phyloP scores from a whole-genome alignment of 352 stramenopile genomes.

The Pythium dissotocum region DNA sequence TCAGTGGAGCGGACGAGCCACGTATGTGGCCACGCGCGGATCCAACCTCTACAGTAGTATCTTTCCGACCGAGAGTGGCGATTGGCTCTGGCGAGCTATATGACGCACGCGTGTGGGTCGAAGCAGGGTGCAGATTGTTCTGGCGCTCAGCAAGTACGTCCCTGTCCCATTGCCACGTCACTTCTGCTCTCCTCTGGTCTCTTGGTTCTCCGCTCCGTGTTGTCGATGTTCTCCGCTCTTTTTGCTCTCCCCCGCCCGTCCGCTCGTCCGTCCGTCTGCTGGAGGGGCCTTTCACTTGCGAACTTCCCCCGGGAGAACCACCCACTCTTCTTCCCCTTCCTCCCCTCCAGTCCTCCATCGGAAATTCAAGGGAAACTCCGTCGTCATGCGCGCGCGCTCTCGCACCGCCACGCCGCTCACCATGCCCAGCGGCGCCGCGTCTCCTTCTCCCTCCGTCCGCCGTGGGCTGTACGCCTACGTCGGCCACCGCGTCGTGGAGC shows the following conservation, averaged over 20 bases:
- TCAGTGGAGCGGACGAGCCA: not conserved
- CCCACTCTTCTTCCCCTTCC: not conserved
- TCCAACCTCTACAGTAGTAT: not conserved
- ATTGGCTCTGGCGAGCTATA: not conserved
- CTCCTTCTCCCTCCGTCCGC: not conserved
- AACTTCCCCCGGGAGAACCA: not conserved
- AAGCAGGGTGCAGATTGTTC: not conserved
- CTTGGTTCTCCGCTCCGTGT: not conserved
- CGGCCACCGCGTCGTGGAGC: constrained; percentile 28
- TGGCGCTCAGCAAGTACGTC: not conserved
- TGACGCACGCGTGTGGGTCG: not conserved
- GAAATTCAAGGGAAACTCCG: not conserved
- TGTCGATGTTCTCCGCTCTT: not conserved
- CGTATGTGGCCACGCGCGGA: not conserved
- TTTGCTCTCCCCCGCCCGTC: not conserved
- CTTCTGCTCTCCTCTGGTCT: not conserved
- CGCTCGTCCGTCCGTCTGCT: not conserved
- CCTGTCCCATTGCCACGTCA: not conserved
- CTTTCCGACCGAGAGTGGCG: not conserved
- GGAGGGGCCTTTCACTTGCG: not conserved
- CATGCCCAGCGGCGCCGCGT: not conserved
- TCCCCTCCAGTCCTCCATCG: not conserved
- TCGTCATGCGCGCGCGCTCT: not conserved
- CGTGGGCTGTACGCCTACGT: constrained; percentile 29
- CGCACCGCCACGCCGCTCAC: constrained; percentile 9